Percentiles rank a stretch among this genome's conserved stretches.
These are phyloP conservation scores for Medicago lupulina DNA, from an alignment of 306 rosid genomes.

Conservation along the genomic window DNA sequence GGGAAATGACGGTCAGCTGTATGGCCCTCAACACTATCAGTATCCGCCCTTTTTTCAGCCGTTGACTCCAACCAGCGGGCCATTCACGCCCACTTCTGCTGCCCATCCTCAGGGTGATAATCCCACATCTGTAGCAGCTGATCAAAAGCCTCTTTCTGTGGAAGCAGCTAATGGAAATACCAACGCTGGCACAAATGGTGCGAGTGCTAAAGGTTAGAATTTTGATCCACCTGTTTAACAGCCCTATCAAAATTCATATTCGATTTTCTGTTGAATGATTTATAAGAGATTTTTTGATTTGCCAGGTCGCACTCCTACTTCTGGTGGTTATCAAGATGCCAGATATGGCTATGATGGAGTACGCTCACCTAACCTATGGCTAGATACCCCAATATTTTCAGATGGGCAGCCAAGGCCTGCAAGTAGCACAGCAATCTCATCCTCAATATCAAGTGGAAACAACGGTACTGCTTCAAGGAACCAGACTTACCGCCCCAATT, in stretches of 20 bases:
- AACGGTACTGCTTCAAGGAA: conserved; percentile 63
- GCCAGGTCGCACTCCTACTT: conserved; percentile 70
- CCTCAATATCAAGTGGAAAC: conserved; percentile 66
- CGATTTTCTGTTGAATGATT: conserved; percentile 46
- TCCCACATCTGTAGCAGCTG: conserved; percentile 68
- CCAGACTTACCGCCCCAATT: conserved; percentile 73
- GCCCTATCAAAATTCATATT: conserved; percentile 48
- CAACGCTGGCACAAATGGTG: conserved; percentile 59
- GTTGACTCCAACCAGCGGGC: conserved; percentile 75
- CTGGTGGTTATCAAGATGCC: conserved; percentile 89
- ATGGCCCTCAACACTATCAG: conserved; percentile 96
- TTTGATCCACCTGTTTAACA: conserved; percentile 51
- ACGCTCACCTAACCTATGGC: conserved; percentile 69
- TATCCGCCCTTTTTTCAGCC: conserved; percentile 95
- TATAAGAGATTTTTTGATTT: conserved; percentile 55
- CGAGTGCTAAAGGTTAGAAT: conserved; percentile 61
- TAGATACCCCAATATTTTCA: conserved; percentile 72
- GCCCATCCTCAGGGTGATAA: conserved; percentile 68
- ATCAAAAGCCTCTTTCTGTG: conserved; percentile 73
- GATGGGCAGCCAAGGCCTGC: conserved; percentile 89
- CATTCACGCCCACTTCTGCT: conserved; percentile 57
- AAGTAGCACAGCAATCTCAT: conserved; percentile 55
- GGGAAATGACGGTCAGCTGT: conserved; percentile 93
- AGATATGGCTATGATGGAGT: conserved; percentile 71
- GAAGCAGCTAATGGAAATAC: conserved; percentile 71